Evolutionary conservation across 225 moss, liverwort and hornwort species (phyloP), one percentile per base, ranked within the genome.

Genomic region (Straminergon stramineum): DNA sequence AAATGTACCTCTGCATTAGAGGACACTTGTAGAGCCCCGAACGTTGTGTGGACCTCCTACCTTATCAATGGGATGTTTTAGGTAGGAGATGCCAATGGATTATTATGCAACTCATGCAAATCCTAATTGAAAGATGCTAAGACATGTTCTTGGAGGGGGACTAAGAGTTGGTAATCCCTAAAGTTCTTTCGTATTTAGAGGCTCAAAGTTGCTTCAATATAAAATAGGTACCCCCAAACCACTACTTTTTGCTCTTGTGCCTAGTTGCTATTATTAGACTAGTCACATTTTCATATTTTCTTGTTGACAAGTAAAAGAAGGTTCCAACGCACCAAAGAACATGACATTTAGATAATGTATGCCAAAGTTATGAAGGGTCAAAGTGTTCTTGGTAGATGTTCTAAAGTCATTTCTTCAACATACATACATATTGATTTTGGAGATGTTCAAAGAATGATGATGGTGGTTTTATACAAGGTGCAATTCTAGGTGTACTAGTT

Each of bases 291-390:
- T n/a, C 7, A n/a, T 23, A 23, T 69, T 69, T n/a, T n/a, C 21
- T 37, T 68, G 2, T 21, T 68, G 4, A n/a, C 4, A 68, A 37
- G 2, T 68, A 2, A 22, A n/a, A 13, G 7, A 13, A 68, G 4
- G 12, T n/a, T 68, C 12, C 12, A 68, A n/a, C 0, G 13, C n/a
- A 68, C 22, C 4, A 68, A 68, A 20, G 12, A 68, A n/a, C 0
- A 0, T 0, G 1, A 37, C 37, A 68, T 21, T 37, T 68, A 0
- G 7, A 68, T 68, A 21, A 0, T 6, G 0, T 68, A n/a, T 21
- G 22, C 68, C 37, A 68, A 68, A 68, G 7, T 68, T 68, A 13
- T 12, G 0, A 68, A 68, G n/a, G n/a, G 7, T 21, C 12, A 21
- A 66, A 68, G 20, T 37, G 13, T 21, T 68, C 21, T 37, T 21